Base-by-base conservation (phyloP, 2,329 filamentous ascomycete species). In the Arthroderma sp. region DNA sequence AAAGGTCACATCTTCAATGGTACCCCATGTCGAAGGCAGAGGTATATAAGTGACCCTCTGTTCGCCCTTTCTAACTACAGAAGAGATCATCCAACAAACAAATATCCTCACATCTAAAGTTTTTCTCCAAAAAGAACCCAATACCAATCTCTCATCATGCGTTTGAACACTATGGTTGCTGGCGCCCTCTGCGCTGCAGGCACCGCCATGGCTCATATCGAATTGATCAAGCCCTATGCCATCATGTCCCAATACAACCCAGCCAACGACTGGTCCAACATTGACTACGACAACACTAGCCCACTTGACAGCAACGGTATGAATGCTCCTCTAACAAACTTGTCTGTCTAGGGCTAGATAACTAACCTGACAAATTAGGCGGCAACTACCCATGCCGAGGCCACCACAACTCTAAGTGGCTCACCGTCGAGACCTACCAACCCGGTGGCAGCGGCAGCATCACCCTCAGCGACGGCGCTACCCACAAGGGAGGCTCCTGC, bases 351-450 rank as follows among this genome's bases (percentile, higher is more conserved):
- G 15, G 8, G 2, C 9, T 3, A 10, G 22, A 38, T 27, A 34
- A 27, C 36, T 8, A 38, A 38, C 36, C 22, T 8, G 8, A 38
- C 36, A 9, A 9, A 41, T 15, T 15, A 15, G 80, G 80, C 29
- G 68, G 70, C 47, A 74, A 87, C 63, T 91, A 77, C 61, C 81
- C 84, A 4, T 91, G 85, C 74, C 87, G 87, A 68, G 79, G 80
- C 7, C 71, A 74, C 47, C 51, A 61, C 3, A 70, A 74, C 49
- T 58, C 58, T 10, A 54, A 65, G 1, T 76, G 77, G 50, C 60
- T 66, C 11, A 62, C 76, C 4, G 74, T 78, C 15, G 76, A 73
- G 32, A 75, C 70, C 27, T 88, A 82, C 61, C 58, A 65, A 4
- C 73, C 79, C 4, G 83, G 83, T 30, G 62, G 70, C 45, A 63